Evolutionary conservation across 2,329 filamentous ascomycete genomes (phyloP).

Genomic region (Harringtonia lauricola): DNA sequence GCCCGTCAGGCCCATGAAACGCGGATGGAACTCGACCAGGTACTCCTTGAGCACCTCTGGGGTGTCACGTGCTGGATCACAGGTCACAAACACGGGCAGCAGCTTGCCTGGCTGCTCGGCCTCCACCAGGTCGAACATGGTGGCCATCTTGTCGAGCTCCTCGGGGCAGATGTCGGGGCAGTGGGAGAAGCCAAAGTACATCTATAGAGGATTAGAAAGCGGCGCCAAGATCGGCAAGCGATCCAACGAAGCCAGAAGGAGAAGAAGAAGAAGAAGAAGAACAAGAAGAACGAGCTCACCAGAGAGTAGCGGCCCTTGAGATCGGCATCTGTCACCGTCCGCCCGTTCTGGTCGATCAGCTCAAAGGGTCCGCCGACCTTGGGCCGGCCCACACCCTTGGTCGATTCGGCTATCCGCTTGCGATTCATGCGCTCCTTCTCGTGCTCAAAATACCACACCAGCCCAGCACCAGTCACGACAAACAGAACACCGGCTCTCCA

Average conservation of each 20-base stretch:
- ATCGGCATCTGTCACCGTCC: conserved; percentile 64
- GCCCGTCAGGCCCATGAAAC: conserved; percentile 80
- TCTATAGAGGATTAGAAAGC: conserved; percentile 31
- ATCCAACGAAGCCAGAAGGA: neutral
- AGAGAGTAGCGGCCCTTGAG: conserved; percentile 79
- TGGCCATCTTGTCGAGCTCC: conserved; percentile 98
- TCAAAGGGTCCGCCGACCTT: conserved; percentile 86
- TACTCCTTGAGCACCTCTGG: conserved; percentile 78
- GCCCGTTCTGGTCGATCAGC: conserved; percentile 71
- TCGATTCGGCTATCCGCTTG: conserved; percentile 78
- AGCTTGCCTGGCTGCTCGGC: conserved; percentile 40
- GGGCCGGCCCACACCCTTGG: conserved; percentile 84
- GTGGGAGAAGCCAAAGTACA: conserved; percentile 98
- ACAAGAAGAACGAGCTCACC: no score
- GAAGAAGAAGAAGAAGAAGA: neutral
- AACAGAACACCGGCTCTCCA: conserved; percentile 85
- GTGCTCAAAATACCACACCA: conserved; percentile 84
- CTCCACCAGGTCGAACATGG: conserved; percentile 70
- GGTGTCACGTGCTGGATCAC: conserved; percentile 85
- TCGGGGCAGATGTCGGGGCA: conserved; percentile 98
- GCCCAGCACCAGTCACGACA: conserved; percentile 60
- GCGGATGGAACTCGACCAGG: conserved; percentile 79
- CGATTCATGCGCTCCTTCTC: conserved; percentile 89
- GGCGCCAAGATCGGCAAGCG: no score
- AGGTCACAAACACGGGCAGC: conserved; percentile 83